Evolutionary conservation across 2,329 filamentous ascomycete genomes (phyloP).

Genomic region (Aspergillus awamori): DNA sequence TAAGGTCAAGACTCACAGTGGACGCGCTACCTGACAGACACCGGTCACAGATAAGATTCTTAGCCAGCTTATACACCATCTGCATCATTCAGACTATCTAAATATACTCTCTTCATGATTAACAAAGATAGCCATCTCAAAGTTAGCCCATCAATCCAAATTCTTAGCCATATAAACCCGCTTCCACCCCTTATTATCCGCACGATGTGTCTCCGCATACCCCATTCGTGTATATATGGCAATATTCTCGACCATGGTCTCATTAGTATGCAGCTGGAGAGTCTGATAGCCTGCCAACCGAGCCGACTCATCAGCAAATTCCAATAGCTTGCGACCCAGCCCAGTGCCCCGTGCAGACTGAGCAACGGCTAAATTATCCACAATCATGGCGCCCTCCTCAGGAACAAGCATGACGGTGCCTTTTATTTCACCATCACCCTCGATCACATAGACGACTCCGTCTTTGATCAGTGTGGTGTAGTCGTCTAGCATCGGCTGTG

Average conservation of each 20-base stretch:
- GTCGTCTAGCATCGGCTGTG: neutral
- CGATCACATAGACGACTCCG: neutral
- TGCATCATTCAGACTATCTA: too few species aligned
- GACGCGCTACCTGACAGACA: too few species aligned
- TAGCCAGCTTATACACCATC: too few species aligned
- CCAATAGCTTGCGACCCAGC: neutral
- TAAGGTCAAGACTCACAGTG: too few species aligned
- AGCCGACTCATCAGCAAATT: neutral
- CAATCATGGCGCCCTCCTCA: neutral
- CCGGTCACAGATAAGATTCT: too few species aligned
- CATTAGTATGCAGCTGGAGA: neutral
- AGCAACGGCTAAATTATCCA: neutral
- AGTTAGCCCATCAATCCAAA: neutral
- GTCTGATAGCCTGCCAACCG: neutral
- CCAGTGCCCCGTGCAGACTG: neutral
- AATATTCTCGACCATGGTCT: neutral
- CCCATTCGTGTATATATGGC: neutral
- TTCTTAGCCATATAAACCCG: neutral
- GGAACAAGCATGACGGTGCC: neutral
- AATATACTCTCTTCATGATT: neutral
- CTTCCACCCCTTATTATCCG: neutral
- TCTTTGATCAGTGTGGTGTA: neutral
- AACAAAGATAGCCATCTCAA: neutral
- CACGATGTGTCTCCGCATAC: neutral
- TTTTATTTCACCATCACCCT: neutral